Conservation (phyloP, 805 yeast species). For the Myxozyma monticola region DNA sequence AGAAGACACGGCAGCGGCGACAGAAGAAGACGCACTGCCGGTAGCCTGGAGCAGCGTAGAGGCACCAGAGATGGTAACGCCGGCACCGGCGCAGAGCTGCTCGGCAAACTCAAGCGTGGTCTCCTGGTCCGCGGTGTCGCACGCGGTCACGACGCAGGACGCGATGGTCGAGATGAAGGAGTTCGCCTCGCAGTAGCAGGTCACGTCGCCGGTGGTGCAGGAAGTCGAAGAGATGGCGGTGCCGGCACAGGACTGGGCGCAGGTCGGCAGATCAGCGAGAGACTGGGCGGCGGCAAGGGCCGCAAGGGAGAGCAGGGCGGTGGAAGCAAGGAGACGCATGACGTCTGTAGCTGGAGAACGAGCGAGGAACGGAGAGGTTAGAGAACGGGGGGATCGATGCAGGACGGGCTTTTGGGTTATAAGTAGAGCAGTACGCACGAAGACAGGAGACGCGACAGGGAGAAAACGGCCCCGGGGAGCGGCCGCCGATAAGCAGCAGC, state of each 20-base stretch:
- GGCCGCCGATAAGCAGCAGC: no score
- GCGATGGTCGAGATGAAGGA: constrained; percentile 15
- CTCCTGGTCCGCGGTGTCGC: constrained; percentile 25
- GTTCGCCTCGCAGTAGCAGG: constrained; percentile 21
- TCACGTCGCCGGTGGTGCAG: constrained; percentile 12
- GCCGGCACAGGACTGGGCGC: constrained; percentile 24
- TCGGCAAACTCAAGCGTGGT: constrained; percentile 22
- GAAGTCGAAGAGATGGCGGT: constrained; percentile 8
- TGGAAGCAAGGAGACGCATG: constrained; percentile 8
- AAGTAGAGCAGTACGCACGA: no score
- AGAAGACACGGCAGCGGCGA: constrained; percentile 5
- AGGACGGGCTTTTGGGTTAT: no score
- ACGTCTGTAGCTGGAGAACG: background rate
- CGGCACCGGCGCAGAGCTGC: constrained; percentile 18
- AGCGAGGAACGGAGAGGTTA: background rate
- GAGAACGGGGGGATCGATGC: background rate
- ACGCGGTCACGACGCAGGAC: constrained; percentile 15
- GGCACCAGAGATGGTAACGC: constrained; percentile 23
- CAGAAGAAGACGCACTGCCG: constrained; percentile 11
- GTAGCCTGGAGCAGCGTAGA: constrained; percentile 14
- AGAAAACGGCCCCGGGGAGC: no score
- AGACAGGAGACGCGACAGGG: no score
- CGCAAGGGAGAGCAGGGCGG: constrained; percentile 8
- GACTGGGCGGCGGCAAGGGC: constrained; percentile 18
- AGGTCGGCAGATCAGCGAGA: constrained; percentile 14